Conservation (phyloP, 106 monocot genomes). For the Amphibolis antarctica region DNA sequence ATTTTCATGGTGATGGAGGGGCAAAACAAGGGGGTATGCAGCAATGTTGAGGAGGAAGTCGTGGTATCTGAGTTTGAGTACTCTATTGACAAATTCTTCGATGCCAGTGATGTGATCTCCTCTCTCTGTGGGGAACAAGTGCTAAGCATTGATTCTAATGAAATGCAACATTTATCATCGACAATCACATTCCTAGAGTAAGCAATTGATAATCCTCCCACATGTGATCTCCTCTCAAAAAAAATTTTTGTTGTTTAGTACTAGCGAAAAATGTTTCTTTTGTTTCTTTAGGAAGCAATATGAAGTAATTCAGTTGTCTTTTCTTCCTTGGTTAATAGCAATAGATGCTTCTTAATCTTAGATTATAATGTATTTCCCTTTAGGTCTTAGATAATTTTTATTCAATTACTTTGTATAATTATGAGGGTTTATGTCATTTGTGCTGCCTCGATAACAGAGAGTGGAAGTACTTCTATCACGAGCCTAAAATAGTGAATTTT, state of each 20-base stretch:
- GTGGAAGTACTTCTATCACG: conserved; percentile 10
- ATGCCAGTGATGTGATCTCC: conserved; percentile 13
- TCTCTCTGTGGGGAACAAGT: conserved; percentile 16
- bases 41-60: not conserved
- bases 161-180: conserved; percentile 27
- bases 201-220: not conserved
- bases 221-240: not conserved
- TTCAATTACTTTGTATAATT: not conserved
- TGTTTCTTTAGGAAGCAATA: too few species aligned
- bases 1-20: too few species aligned
- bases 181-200: conserved; percentile 38
- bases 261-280: not conserved
- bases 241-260: not conserved
- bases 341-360: too few species aligned
- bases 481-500: conserved; percentile 8
- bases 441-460: conserved; percentile 2
- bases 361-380: not conserved
- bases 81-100: conserved; percentile 38
- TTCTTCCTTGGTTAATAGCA: too few species aligned
- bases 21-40: not conserved
- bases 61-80: conserved; percentile 31
- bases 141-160: not conserved
- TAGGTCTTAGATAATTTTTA: not conserved
- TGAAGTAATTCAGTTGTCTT: too few species aligned
- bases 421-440: too few species aligned